A percentile compares a stretch with the other conserved stretches of the same genome.
Conservation (phyloP, 805 yeast species). For the Saturnispora quitensis region DNA sequence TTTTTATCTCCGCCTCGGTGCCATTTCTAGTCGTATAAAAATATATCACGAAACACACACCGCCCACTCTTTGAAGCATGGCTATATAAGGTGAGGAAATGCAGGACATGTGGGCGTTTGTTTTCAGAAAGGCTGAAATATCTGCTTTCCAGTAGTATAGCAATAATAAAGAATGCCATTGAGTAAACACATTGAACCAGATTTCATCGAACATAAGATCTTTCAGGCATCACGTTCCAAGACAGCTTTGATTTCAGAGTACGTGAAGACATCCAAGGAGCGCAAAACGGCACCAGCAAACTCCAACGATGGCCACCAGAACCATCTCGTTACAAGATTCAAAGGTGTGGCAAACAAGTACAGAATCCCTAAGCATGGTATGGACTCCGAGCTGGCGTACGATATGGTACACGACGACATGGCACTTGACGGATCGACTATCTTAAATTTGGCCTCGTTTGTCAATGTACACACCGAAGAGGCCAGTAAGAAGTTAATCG, state of each 20-base stretch:
- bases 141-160: neutral
- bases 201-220: constrained; percentile 30
- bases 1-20: neutral
- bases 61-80: neutral
- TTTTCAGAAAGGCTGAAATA: no score
- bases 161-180: constrained; percentile 30
- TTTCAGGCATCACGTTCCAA: constrained; percentile 15
- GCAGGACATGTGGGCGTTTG: neutral
- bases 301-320: neutral
- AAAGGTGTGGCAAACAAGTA: constrained; percentile 43
- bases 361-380: constrained; percentile 49
- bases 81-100: neutral
- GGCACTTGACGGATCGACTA: constrained; percentile 75
- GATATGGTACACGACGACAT: constrained; percentile 63
- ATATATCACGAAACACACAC: neutral
- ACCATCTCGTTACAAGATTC: constrained; percentile 21
- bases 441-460: constrained; percentile 78
- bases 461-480: constrained; percentile 67
- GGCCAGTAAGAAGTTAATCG: constrained; percentile 43
- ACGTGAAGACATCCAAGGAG: constrained; percentile 15
- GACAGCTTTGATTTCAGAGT: constrained; percentile 13
- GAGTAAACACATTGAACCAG: constrained; percentile 37
- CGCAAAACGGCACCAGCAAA: constrained; percentile 1
- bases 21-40: neutral
- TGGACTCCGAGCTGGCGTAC: constrained; percentile 44